Evolutionary conservation across 306 rosid genomes (phyloP), one percentile per base, ranked within the genome.

Genomic region (Lablab purpureus): DNA sequence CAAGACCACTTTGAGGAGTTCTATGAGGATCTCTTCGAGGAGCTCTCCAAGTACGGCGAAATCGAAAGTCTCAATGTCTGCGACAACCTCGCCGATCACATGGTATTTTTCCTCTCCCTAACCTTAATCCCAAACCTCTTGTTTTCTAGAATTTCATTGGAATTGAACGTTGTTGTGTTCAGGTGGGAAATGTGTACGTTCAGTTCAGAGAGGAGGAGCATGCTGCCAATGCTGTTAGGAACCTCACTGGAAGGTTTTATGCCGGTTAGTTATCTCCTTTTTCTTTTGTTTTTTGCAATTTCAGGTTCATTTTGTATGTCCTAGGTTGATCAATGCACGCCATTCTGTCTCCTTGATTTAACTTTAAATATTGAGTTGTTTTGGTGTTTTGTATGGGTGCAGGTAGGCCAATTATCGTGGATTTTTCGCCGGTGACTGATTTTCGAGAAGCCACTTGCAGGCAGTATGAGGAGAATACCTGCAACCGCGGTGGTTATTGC

Each of bases 381-480:
- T 9, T 40, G 3, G 13, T 67, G 23, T 8, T 46, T 54, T 15
- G 13, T 50, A 41, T 62, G 73, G 17, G 52, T 76, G 56, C 86
- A 91, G 93, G 93, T 22, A 85, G 93, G n/a, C 96, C 93, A 4
- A 91, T 91, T 76, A 91, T 89, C 73, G 93, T 91, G 2, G 96
- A 91, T 74, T 91, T 87, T 43, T 91, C 96, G 41, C 93, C 93
- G 0, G 96, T 91, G 56, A 91, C 96, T 0, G 90, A 91, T 64
- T 91, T 91, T 21, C 86, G 90, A 2, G 96, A 87, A 85, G 93
- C 93, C 41, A 89, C 96, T 55, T 91, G 96, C 65, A 87, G 96
- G 86, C 96, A 89, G 78, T 89, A 91, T 18, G 96, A 89, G 78
- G 96, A 91, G 82, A 87, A 89, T 74, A 85, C 87, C 21, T 91